These are phyloP conservation scores for Eutypa lata DNA, from an alignment of 2,329 filamentous ascomycete genomes.

Conservation along the genomic window DNA sequence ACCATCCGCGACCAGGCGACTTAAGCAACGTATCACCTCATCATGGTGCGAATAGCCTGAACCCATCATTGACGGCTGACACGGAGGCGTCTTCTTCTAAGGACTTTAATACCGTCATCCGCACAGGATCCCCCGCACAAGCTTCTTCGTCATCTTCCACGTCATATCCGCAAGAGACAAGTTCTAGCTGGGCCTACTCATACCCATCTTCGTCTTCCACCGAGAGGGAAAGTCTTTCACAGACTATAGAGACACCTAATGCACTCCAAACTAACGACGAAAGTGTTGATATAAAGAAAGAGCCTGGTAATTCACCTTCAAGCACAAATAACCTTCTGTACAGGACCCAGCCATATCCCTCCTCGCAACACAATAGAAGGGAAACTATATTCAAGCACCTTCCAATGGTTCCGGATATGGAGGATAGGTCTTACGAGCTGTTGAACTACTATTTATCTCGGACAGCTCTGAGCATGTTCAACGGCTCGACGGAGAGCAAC, in stretches of 20 bases:
- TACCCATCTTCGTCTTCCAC: background rate
- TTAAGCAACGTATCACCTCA: background rate
- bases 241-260: background rate
- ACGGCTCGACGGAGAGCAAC: conserved; percentile 43
- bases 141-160: background rate
- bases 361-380: background rate
- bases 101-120: background rate
- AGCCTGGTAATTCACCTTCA: background rate
- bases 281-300: background rate
- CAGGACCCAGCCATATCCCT: background rate
- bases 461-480: conserved; percentile 45
- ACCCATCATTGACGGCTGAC: background rate
- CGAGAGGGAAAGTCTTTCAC: background rate
- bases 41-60: background rate
- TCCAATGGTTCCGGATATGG: background rate
- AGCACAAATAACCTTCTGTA: background rate
- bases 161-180: background rate
- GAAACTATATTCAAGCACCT: background rate
- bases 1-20: background rate
- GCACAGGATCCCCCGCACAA: background rate
- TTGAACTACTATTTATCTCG: conserved; percentile 43
- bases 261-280: background rate
- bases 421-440: conserved; percentile 35
- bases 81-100: background rate
- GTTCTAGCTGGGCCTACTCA: background rate